These are phyloP conservation scores for Dothideomycetes sp. DNA, from an alignment of 2,329 filamentous ascomycete genomes.

Conservation along the genomic window DNA sequence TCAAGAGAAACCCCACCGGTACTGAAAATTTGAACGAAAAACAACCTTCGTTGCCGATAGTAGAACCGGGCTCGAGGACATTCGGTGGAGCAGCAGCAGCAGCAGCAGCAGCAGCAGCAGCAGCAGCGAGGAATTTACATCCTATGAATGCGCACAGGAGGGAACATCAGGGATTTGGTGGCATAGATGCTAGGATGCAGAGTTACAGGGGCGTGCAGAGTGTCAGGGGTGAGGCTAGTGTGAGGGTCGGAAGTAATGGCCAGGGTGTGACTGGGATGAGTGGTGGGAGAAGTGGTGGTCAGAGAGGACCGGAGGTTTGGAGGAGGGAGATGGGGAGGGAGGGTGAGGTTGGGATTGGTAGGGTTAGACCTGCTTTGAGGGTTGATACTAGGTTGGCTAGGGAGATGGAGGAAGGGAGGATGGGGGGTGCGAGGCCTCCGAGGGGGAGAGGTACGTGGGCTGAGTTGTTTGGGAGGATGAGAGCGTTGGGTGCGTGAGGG, in stretches of 20 bases:
- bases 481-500: too few species aligned
- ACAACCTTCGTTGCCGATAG: background rate
- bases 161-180: too few species aligned
- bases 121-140: background rate
- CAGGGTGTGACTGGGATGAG: too few species aligned
- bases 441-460: conserved; percentile 13
- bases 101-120: background rate
- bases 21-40: background rate
- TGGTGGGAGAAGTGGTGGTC: too few species aligned
- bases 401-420: conserved; percentile 6
- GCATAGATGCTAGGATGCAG: background rate
- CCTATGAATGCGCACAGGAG: too few species aligned
- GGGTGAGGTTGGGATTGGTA: background rate
- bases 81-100: too few species aligned
- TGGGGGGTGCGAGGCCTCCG: conserved; percentile 12
- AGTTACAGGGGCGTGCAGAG: conserved; percentile 6
- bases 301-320: conserved; percentile 3
- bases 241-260: too few species aligned
- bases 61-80: conserved; percentile 2
- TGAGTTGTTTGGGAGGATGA: conserved; percentile 17
- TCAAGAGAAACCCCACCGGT: conserved; percentile 17
- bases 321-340: background rate
- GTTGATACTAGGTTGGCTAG: conserved; percentile 7
- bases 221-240: background rate
- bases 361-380: conserved; percentile 4